Percentiles rank a stretch among this genome's conserved stretches.
phyloP scores from a whole-genome alignment of 179 eudicot genomes.

The Monotropa hypopitys region DNA sequence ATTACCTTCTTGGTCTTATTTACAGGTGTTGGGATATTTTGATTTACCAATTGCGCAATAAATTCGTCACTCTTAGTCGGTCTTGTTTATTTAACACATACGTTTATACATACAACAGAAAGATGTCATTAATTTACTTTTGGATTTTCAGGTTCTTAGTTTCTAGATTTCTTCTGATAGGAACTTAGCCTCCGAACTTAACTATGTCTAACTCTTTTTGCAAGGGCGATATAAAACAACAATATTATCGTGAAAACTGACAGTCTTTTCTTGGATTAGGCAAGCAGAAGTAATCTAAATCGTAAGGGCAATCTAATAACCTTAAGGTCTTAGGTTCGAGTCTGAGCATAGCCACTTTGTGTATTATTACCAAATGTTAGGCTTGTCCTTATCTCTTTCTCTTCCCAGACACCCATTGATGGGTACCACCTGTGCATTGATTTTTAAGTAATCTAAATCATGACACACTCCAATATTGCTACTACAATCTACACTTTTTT shows the following conservation, averaged over 20 bases:
- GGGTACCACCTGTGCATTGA: no score
- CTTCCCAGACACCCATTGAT: no score
- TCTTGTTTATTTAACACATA: not conserved
- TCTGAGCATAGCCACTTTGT: no score
- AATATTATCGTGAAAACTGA: not conserved
- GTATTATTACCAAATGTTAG: no score
- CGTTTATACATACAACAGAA: no score
- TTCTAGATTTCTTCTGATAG: not conserved
- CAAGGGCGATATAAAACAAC: not conserved
- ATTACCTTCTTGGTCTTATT: constrained; percentile 95
- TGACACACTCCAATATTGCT: not conserved
- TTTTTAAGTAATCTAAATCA: not conserved
- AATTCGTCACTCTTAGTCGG: not conserved
- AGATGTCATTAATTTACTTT: not conserved
- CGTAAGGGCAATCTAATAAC: no score
- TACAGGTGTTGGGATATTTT: constrained; percentile 40
- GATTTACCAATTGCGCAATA: not conserved
- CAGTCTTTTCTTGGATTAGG: not conserved
- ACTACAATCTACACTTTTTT: not conserved
- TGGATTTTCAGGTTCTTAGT: not conserved
- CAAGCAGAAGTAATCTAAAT: not conserved
- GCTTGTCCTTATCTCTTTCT: no score
- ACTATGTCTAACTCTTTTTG: not conserved
- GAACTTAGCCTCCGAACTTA: no score
- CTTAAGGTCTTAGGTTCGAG: no score